These are phyloP conservation scores for Cryptosporidium ryanae DNA, from an alignment of 169 alveolate species.

Conservation along the genomic window DNA sequence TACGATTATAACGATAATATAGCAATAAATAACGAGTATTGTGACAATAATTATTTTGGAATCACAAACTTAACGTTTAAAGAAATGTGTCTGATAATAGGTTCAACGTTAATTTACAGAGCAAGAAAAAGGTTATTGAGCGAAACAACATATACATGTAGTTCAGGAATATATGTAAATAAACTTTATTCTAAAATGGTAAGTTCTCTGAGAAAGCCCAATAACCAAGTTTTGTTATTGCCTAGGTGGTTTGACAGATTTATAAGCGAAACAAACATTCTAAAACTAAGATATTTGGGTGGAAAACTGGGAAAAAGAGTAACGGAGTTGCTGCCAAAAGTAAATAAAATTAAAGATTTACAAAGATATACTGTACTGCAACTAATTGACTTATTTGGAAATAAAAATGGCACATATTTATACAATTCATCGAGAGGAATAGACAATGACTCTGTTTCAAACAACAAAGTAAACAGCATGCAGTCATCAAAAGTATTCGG, in stretches of 20 bases:
- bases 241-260: slow-evolving; percentile 38
- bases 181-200: slow-evolving; percentile 51
- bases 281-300: slow-evolving; percentile 66
- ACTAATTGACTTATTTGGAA: slow-evolving; percentile 28
- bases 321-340: slow-evolving; percentile 23
- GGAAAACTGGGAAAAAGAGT: slow-evolving; percentile 49
- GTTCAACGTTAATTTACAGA: slow-evolving; percentile 34
- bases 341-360: slow-evolving; percentile 17
- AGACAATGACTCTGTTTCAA: slow-evolving; percentile 47
- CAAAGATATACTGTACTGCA: not conserved
- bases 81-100: slow-evolving; percentile 43
- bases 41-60: not conserved
- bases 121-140: slow-evolving; percentile 24
- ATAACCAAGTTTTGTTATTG: slow-evolving; percentile 36
- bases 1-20: not conserved
- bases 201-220: slow-evolving; percentile 34
- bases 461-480: slow-evolving; percentile 3
- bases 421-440: slow-evolving; percentile 59
- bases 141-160: slow-evolving; percentile 57
- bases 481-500: slow-evolving; percentile 50
- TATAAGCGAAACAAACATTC: slow-evolving; percentile 2
- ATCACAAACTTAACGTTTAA: slow-evolving; percentile 17
- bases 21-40: not conserved
- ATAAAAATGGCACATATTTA: slow-evolving; percentile 51
- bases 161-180: slow-evolving; percentile 45